A percentile compares a stretch with the other conserved stretches of the same genome.
Conservation (phyloP, 2,329 filamentous ascomycete genomes). For the Colletotrichum paranaense region DNA sequence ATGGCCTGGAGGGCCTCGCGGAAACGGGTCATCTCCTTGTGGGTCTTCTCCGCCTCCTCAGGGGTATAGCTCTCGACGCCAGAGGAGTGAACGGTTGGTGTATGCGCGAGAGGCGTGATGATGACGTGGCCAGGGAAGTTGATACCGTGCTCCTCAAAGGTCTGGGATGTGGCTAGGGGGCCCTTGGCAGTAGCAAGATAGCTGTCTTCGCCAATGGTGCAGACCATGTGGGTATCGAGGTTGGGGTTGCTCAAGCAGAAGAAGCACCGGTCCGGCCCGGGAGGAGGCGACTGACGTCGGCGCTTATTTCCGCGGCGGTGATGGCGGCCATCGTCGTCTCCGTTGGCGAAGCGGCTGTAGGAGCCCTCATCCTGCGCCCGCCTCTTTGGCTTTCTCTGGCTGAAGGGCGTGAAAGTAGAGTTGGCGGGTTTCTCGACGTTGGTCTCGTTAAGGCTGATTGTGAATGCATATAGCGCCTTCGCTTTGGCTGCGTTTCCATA, state of each 20-base stretch:
- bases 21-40: slow-evolving; percentile 86
- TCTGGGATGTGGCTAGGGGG: slow-evolving; percentile 78
- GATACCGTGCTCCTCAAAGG: slow-evolving; percentile 73
- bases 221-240: slow-evolving; percentile 87
- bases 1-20: slow-evolving; percentile 82
- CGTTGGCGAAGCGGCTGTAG: slow-evolving; percentile 66
- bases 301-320: slow-evolving; percentile 57
- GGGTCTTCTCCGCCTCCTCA: slow-evolving; percentile 69
- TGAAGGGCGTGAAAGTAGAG: slow-evolving; percentile 81
- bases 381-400: slow-evolving; percentile 65
- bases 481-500: slow-evolving; percentile 81
- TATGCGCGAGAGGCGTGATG: slow-evolving; percentile 88
- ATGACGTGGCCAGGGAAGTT: slow-evolving; percentile 87
- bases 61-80: slow-evolving; percentile 62
- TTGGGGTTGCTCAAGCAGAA: slow-evolving; percentile 94
- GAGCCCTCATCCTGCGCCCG: slow-evolving; percentile 61
- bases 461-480: slow-evolving; percentile 85
- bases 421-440: slow-evolving; percentile 73
- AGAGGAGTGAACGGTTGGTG: slow-evolving; percentile 79
- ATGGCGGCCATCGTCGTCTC: slow-evolving; percentile 51
- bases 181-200: slow-evolving; percentile 96
- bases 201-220: slow-evolving; percentile 85
- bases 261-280: slow-evolving; percentile 85
- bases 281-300: slow-evolving; percentile 64
- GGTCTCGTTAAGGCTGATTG: slow-evolving; percentile 72